Conservation (phyloP, 192 early-diverging fungal species). For the Mortierella alpina region DNA sequence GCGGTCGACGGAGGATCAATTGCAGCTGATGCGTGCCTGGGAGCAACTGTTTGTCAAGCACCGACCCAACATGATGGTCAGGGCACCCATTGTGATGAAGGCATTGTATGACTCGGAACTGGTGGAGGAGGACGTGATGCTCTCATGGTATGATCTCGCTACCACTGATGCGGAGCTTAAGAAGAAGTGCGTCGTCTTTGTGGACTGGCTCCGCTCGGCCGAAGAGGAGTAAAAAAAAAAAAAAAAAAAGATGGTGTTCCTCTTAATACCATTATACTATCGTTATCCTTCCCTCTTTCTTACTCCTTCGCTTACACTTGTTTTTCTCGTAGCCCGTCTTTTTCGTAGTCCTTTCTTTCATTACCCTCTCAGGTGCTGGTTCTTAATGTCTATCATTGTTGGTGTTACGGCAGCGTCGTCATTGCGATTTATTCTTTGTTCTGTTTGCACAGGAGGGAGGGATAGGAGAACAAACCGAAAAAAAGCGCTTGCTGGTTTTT, state of each 20-base stretch:
- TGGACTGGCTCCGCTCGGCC: conserved; percentile 83
- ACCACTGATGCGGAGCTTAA: conserved; percentile 67
- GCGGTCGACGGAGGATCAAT: conserved; percentile 67
- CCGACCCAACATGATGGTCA: conserved; percentile 58
- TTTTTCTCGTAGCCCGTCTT: background rate
- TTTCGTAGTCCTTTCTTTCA: background rate
- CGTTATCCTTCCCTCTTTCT: background rate
- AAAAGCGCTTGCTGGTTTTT: background rate
- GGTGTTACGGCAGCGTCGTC: background rate
- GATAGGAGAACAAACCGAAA: background rate
- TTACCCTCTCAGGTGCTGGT: too few relatives aligned
- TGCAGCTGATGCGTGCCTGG: conserved; percentile 68
- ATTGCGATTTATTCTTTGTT: too few relatives aligned
- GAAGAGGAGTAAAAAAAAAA: conserved; percentile 79
- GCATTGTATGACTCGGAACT: conserved; percentile 78
- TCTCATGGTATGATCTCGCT: conserved; percentile 70
- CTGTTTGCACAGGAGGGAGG: too few relatives aligned
- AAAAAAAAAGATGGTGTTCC: background rate
- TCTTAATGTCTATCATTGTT: background rate
- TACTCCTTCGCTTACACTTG: background rate
- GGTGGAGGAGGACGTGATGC: conserved; percentile 84
- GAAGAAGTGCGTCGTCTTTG: conserved; percentile 72
- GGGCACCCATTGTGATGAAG: conserved; percentile 73
- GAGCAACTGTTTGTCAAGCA: conserved; percentile 63
- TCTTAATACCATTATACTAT: background rate